Evolutionary conservation across 768 basidiomycete genomes (phyloP).

Genomic region (Lentinula aciculospora): DNA sequence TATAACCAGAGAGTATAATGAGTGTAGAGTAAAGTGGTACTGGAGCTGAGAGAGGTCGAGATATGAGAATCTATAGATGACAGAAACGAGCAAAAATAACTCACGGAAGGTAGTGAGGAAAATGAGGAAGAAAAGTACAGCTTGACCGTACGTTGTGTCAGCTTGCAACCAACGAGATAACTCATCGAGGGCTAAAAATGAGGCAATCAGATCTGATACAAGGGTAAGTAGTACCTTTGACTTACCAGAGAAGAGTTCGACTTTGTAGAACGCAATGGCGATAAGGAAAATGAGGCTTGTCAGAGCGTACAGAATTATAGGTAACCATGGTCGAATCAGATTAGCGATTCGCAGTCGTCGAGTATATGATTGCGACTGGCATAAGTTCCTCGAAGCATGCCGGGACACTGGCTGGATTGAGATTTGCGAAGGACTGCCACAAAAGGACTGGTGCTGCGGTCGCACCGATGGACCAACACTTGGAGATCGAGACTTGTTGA

Average conservation of each 20-base stretch:
- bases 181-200: slow-evolving; percentile 64
- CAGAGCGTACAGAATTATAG: slow-evolving; percentile 68
- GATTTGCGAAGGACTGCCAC: background rate
- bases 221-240: slow-evolving; percentile 9
- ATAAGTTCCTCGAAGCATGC: background rate
- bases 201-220: slow-evolving; percentile 8
- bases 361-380: slow-evolving; percentile 25
- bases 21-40: slow-evolving; percentile 90
- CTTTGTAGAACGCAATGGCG: slow-evolving; percentile 80
- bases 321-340: slow-evolving; percentile 69
- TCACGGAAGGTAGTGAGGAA: slow-evolving; percentile 85
- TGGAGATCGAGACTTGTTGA: background rate
- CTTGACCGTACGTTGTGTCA: slow-evolving; percentile 69
- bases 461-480: background rate
- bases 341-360: slow-evolving; percentile 51
- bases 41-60: slow-evolving; percentile 50
- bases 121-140: slow-evolving; percentile 75
- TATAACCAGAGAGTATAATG: slow-evolving; percentile 89
- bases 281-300: slow-evolving; percentile 75
- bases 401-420: background rate
- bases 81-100: slow-evolving; percentile 21
- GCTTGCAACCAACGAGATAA: slow-evolving; percentile 73
- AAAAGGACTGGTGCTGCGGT: background rate
- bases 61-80: slow-evolving; percentile 4
- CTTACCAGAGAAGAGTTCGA: slow-evolving; percentile 78